Base-by-base conservation (phyloP, 257 asterid genomes). In the Lantana camara region DNA sequence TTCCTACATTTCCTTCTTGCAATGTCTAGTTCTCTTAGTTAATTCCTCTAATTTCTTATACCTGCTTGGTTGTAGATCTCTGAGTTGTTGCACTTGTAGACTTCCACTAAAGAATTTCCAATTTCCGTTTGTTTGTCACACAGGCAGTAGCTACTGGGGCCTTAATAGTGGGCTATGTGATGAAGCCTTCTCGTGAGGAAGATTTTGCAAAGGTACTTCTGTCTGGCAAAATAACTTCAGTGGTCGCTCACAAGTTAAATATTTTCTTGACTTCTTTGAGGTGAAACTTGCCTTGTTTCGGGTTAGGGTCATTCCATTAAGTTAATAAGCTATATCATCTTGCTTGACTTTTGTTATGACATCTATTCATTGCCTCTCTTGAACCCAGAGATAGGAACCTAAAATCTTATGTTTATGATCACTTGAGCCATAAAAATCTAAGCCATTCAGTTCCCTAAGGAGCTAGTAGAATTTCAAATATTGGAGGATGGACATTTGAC, bases 161-260 rank as follows among this genome's bases (percentile, higher is more conserved):
- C 81, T 69, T 77, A 77, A 68, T 63, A 23, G 90, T 94, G 68
- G 99, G 93, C 58, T 94, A 88, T 61, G 84, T 79, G 59, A 94
- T 94, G 99, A 94, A 94, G 80, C 86, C 88, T 79, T 94, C 99
- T 54, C 96, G 97, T 37, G 96, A 82, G 84, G 89, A 85, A 81
- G 99, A 94, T 79, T 94, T 94, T 83, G 88, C 88, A 30, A 90
- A 94, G 95, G 97, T 90, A 67, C 62, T 68, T 58, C 48, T 41
- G 5, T 64, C 17, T 45, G 34, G 60, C 60, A 23, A 49, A 57
- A 32, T 37, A 42, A 15, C 7, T 56, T 35, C 38, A 41, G 54
- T 19, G 48, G 51, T 23, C 41, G 50, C 20, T 49, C 57, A 46
- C 70, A 60, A 53, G 51, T 22, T 30, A 34, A 60, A 55, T 64